Percentiles rank a stretch among this genome's conserved stretches.
These are phyloP conservation scores for Talaromyces funiculosus DNA, from an alignment of 2,329 filamentous ascomycete genomes.

Conservation along the genomic window DNA sequence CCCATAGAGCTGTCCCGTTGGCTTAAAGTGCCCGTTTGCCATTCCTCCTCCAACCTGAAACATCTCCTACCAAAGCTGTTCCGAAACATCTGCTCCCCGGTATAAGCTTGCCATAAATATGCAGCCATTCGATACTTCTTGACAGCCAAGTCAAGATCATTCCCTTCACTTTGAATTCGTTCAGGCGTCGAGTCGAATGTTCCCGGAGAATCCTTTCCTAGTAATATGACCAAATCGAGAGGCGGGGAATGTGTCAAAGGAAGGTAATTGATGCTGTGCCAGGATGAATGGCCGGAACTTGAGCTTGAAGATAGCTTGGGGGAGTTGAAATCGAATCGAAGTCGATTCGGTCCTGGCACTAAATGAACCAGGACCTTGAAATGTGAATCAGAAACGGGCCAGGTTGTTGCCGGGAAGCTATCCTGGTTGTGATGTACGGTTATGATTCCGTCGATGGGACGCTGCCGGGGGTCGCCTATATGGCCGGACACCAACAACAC, in stretches of 20 bases:
- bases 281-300: conserved; percentile 66
- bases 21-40: conserved; percentile 77
- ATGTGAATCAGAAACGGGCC: conserved; percentile 83
- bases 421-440: conserved; percentile 79
- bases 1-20: conserved; percentile 64
- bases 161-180: conserved; percentile 71
- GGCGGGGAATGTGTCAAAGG: conserved; percentile 73
- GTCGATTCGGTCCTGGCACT: conserved; percentile 80
- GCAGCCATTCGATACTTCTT: conserved; percentile 92
- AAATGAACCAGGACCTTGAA: conserved; percentile 91
- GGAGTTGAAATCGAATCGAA: conserved; percentile 82
- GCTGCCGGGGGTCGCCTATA: conserved; percentile 65
- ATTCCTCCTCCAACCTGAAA: conserved; percentile 92
- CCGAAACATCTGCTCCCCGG: conserved; percentile 90
- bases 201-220: conserved; percentile 80
- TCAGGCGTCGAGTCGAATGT: conserved; percentile 79
- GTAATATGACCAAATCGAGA: conserved; percentile 78
- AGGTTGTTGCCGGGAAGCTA: conserved; percentile 71
- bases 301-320: conserved; percentile 65
- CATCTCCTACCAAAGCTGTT: conserved; percentile 78
- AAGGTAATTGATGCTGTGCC: conserved; percentile 79
- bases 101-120: conserved; percentile 96
- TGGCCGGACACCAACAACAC: conserved; percentile 75
- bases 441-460: conserved; percentile 69
- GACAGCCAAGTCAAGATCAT: conserved; percentile 71